Evolutionary conservation across 2,329 filamentous ascomycete species (phyloP).

Genomic region (Stagonosporopsis rhizophila): DNA sequence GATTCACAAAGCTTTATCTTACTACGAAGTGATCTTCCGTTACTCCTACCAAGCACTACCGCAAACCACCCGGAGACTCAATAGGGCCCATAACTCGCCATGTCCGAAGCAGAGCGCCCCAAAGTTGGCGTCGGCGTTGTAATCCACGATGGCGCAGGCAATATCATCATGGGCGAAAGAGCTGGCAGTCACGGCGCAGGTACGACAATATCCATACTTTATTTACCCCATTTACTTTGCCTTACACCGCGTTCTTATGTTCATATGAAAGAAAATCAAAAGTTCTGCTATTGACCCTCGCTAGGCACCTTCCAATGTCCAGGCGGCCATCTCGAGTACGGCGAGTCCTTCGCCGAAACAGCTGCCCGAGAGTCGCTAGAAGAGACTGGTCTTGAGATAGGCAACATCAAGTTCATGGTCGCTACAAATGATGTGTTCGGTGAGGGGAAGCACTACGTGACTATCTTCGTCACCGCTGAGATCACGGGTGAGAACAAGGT

Average conservation of each 20-base stretch:
- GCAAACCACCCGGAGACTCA: not conserved
- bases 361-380: constrained; percentile 72
- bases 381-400: constrained; percentile 68
- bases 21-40: not conserved
- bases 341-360: constrained; percentile 68
- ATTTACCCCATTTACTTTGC: not conserved
- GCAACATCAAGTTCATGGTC: constrained; percentile 60
- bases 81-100: not conserved
- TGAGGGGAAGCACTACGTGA: constrained; percentile 75
- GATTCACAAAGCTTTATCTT: not conserved
- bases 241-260: too few relatives aligned
- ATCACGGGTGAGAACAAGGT: constrained; percentile 57
- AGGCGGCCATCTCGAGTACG: constrained; percentile 76
- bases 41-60: not conserved
- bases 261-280: too few relatives aligned
- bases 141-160: constrained; percentile 51
- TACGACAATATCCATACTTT: constrained; percentile 22
- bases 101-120: constrained; percentile 37
- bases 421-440: constrained; percentile 73
- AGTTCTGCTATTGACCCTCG: not conserved
- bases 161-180: constrained; percentile 58
- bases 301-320: constrained; percentile 71
- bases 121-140: constrained; percentile 60
- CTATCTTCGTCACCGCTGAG: constrained; percentile 69
- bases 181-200: constrained; percentile 57